Conservation (phyloP, 2,329 filamentous ascomycete species). For the Colletotrichum musae region DNA sequence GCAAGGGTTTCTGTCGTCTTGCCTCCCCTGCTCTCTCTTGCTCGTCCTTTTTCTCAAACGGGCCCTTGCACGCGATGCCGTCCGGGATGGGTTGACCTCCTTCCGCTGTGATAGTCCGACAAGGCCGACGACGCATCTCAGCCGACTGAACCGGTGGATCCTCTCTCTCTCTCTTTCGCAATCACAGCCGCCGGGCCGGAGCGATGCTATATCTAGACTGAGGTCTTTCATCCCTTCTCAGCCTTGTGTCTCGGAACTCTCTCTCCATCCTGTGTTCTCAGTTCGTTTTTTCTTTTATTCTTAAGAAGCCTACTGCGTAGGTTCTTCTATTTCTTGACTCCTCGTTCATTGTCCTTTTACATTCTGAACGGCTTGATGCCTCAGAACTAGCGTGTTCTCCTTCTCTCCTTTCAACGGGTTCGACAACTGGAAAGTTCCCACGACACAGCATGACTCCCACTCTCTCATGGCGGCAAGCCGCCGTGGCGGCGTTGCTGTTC, state of each 20-base stretch:
- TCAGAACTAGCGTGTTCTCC: neutral
- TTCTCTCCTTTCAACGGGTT: neutral
- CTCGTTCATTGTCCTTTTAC: neutral
- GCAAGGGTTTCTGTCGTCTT: neutral
- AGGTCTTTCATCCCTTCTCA: constrained; percentile 14
- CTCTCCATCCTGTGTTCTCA: neutral
- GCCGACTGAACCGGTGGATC: constrained; percentile 4
- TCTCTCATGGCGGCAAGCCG: constrained; percentile 35
- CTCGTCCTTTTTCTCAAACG: constrained; percentile 17
- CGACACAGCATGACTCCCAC: constrained; percentile 4
- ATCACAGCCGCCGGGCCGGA: neutral
- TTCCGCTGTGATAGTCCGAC: neutral
- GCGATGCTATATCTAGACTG: constrained; percentile 24
- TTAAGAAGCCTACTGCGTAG: constrained; percentile 15
- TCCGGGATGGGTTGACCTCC: neutral
- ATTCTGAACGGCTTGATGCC: constrained; percentile 34
- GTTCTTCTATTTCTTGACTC: constrained; percentile 14
- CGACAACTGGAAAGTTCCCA: neutral
- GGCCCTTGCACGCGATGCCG: constrained; percentile 11
- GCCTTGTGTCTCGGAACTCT: neutral
- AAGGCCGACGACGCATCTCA: constrained; percentile 1
- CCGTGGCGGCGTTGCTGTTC: constrained; percentile 34
- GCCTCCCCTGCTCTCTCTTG: constrained; percentile 2
- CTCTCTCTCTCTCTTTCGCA: neutral
- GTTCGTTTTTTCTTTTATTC: neutral